phyloP scores from a whole-genome alignment of 2,329 filamentous ascomycete genomes.

The Microsporum ferrugineum region DNA sequence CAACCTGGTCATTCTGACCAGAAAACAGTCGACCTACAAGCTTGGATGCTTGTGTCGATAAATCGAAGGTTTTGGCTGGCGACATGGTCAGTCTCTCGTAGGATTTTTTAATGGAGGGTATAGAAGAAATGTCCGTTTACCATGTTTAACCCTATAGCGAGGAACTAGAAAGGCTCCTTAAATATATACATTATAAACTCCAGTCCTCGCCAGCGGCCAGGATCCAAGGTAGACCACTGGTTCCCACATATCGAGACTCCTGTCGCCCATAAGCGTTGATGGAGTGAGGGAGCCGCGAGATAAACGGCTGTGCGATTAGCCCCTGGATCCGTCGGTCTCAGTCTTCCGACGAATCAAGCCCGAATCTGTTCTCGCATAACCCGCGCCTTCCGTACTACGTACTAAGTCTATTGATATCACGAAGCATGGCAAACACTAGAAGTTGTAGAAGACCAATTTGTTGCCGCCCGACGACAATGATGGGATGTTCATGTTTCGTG shows the following conservation, averaged over 20 bases:
- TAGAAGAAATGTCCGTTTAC: not conserved
- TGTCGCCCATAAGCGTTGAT: not conserved
- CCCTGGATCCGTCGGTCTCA: not conserved
- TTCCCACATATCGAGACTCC: not conserved
- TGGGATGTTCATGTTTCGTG: no score
- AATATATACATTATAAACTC: not conserved
- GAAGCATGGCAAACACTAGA: no score
- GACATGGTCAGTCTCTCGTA: not conserved
- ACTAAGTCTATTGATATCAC: no score
- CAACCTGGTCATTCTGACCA: conserved; percentile 7
- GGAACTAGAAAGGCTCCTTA: not conserved
- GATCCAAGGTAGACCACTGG: not conserved
- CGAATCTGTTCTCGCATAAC: no score
- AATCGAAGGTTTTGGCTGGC: not conserved
- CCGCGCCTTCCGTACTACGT: no score
- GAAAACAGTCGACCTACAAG: not conserved
- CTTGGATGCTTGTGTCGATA: not conserved
- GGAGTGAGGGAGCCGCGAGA: not conserved
- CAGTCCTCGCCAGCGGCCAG: not conserved
- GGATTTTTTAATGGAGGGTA: not conserved
- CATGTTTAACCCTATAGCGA: not conserved
- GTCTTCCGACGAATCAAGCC: not conserved
- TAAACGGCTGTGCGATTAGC: not conserved
- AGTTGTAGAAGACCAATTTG: no score
- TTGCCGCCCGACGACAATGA: no score